Conservation (phyloP, 2,329 filamentous ascomycete species). For the Aciculosporium take region DNA sequence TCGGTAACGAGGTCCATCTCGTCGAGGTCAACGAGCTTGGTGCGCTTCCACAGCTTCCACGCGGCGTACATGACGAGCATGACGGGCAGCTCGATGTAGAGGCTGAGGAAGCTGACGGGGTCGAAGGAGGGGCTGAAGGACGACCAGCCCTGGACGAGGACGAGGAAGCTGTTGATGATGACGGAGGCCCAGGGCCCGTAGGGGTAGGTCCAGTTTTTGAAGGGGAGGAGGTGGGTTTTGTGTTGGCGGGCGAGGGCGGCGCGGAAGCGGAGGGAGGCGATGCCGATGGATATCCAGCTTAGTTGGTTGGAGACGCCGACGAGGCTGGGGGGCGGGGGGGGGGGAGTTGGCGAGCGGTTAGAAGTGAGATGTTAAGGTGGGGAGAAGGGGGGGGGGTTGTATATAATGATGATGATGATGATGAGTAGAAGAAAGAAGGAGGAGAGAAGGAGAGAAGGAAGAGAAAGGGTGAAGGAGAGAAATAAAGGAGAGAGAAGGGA, state of each 20-base stretch:
- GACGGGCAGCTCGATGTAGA: conserved; percentile 47
- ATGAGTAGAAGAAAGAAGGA: no score
- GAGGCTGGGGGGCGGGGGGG: conserved; percentile 27
- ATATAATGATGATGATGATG: no score
- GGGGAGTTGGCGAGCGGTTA: no score
- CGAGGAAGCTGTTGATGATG: conserved; percentile 41
- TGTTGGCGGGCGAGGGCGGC: conserved; percentile 40
- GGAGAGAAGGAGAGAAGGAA: no score
- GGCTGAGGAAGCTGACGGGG: conserved; percentile 46
- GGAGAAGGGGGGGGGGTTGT: no score
- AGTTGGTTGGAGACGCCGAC: conserved; percentile 55
- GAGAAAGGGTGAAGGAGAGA: no score
- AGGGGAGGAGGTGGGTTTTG: conserved; percentile 46
- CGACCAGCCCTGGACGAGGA: conserved; percentile 50
- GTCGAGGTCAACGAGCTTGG: conserved; percentile 37
- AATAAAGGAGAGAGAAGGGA: no score
- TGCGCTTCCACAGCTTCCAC: conserved; percentile 59
- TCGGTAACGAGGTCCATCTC: conserved; percentile 52
- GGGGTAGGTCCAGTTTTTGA: conserved; percentile 54
- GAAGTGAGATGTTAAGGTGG: no score
- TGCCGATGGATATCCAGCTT: conserved; percentile 49
- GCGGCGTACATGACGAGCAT: conserved; percentile 49
- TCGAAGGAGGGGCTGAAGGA: conserved; percentile 46
- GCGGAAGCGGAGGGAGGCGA: conserved; percentile 53
- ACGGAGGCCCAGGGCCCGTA: conserved; percentile 43